phyloP scores from a whole-genome alignment of 1,284 basidiomycete species.

The Hymenochaete sp. region DNA sequence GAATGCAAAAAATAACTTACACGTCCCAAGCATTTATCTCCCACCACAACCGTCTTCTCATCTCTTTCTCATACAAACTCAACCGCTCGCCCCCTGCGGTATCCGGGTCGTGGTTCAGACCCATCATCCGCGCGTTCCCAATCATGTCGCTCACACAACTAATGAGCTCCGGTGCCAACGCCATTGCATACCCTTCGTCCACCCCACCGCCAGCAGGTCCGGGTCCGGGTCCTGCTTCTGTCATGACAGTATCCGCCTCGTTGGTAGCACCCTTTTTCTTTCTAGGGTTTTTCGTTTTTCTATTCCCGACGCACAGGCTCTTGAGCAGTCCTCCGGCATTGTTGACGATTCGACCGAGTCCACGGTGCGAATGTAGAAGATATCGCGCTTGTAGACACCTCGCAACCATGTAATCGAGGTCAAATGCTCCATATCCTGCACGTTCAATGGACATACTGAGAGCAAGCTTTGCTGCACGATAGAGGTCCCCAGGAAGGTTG shows the following conservation, averaged over 20 bases:
- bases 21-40: slow-evolving; percentile 63
- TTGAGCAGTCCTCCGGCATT: slow-evolving; percentile 29
- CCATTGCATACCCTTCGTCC: slow-evolving; percentile 6
- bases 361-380: slow-evolving; percentile 39
- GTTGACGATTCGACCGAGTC: slow-evolving; percentile 36
- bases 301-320: slow-evolving; percentile 21
- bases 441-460: slow-evolving; percentile 3
- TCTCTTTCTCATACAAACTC: slow-evolving; percentile 45
- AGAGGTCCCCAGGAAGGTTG: slow-evolving; percentile 5
- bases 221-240: background rate
- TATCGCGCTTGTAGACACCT: slow-evolving; percentile 47
- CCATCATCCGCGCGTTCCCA: slow-evolving; percentile 54
- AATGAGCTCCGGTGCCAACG: slow-evolving; percentile 10
- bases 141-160: slow-evolving; percentile 58
- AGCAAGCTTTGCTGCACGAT: slow-evolving; percentile 10
- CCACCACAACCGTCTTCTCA: slow-evolving; percentile 62
- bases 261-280: slow-evolving; percentile 6
- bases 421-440: slow-evolving; percentile 27
- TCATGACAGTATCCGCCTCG: too few relatives aligned
- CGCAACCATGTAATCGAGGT: slow-evolving; percentile 43
- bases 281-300: slow-evolving; percentile 5
- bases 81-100: slow-evolving; percentile 34
- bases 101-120: slow-evolving; percentile 52
- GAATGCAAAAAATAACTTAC: too few relatives aligned
- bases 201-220: background rate